Conservation (phyloP, 108 stramenopile genomes). For the Fragilaria crotonensis region DNA sequence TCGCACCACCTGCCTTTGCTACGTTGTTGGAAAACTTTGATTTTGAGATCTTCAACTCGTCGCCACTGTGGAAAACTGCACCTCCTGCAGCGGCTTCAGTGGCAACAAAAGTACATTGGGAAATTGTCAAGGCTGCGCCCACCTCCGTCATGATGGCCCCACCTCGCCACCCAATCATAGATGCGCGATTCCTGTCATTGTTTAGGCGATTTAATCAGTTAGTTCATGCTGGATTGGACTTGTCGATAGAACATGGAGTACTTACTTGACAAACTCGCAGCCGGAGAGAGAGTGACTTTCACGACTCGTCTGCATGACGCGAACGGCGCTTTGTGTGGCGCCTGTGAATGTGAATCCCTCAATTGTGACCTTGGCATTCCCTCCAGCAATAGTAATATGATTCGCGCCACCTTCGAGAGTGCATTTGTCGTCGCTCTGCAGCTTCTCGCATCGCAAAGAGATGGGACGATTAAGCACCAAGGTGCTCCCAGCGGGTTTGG, state of each 20-base stretch:
- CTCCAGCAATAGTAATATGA: not conserved
- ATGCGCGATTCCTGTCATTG: not conserved
- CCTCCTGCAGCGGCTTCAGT: not conserved
- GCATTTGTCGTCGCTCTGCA: not conserved
- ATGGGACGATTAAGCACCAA: not conserved
- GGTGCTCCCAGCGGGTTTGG: not conserved
- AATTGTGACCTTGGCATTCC: not conserved
- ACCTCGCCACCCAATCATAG: not conserved
- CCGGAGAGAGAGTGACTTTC: not conserved
- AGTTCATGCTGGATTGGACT: not conserved
- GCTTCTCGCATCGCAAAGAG: not conserved
- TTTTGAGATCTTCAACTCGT: not conserved
- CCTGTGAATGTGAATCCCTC: slow-evolving; percentile 2
- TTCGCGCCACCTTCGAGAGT: not conserved
- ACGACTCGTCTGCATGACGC: not conserved
- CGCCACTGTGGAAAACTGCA: not conserved
- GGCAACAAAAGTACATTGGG: not conserved
- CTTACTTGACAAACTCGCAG: not conserved
- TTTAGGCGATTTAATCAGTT: not conserved
- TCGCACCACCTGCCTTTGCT: not conserved
- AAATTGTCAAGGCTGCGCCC: not conserved
- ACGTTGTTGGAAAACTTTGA: not conserved
- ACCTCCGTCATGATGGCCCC: not conserved
- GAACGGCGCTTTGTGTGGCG: slow-evolving; percentile 1
- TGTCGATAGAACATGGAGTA: not conserved